These are phyloP conservation scores for Vigna nakashimae DNA, from an alignment of 306 rosid species.

Conservation along the genomic window DNA sequence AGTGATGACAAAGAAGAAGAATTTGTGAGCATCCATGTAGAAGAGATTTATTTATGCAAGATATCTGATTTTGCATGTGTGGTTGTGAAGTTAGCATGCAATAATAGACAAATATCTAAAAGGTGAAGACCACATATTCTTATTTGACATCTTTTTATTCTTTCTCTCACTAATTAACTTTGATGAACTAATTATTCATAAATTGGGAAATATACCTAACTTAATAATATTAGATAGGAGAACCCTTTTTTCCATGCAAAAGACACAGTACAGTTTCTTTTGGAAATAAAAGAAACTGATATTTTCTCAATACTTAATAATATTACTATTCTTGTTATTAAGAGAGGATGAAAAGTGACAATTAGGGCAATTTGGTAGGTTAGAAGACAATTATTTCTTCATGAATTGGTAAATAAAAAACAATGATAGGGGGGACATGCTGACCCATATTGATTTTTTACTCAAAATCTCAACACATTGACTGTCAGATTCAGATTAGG, in stretches of 20 bases:
- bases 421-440: neutral
- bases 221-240: neutral
- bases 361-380: neutral
- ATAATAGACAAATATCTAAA: too few relatives aligned
- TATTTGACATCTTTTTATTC: neutral
- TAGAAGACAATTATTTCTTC: neutral
- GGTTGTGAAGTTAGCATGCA: too few relatives aligned
- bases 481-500: neutral
- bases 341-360: neutral
- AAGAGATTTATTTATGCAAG: too few relatives aligned
- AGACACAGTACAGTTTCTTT: neutral
- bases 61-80: too few relatives aligned
- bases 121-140: too few relatives aligned
- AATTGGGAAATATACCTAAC: neutral
- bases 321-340: neutral
- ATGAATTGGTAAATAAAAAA: neutral
- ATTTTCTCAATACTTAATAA: neutral
- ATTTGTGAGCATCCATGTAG: too few relatives aligned
- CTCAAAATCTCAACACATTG: neutral
- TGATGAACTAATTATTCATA: neutral
- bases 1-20: too few relatives aligned
- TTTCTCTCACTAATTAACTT: neutral
- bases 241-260: neutral
- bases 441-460: neutral
- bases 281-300: neutral